Evolutionary conservation across 2,329 filamentous ascomycete species (phyloP), one percentile per base, ranked within the genome.

Genomic region (Alternaria alternata): DNA sequence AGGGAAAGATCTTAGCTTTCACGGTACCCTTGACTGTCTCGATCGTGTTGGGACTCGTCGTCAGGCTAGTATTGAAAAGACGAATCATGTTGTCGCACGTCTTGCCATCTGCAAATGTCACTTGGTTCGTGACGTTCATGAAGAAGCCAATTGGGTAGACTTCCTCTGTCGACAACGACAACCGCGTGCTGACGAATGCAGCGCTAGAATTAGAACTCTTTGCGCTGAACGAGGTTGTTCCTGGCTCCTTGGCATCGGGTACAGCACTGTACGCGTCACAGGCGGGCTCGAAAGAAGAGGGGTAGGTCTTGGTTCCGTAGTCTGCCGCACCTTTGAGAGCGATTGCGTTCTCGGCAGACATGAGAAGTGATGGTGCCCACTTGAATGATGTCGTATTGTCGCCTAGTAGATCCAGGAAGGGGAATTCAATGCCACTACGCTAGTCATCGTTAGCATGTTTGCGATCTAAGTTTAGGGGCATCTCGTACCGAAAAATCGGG

Each of bases 81-180:
- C 80, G 73, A 12, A 79, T 74, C 72, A 82, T 80, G 34, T 81
- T 78, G 51, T 84, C 81, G 70, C 83, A 85, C 0, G 70, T 65
- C 43, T 73, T 69, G 9, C 75, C 75, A 51, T 81, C 74, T 9
- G 76, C 78, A 60, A 84, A 84, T 5, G 76, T 77, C 1, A 84
- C 84, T 69, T 87, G 85, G 67, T 87, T 87, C 3, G 85, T 86
- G 46, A 85, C 75, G 68, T 86, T 86, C 22, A 71, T 69, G 71
- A 82, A 82, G 57, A 85, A 82, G 1, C 68, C 66, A 4, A 85
- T 62, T 0, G 81, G 77, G 58, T 80, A 83, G 0, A 76, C 71
- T 30, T 61, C 59, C 3, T 66, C 57, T 1, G 46, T 28, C 0
- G 61, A 63, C 0, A 53, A 32, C 0, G 65, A 66, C 41, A 75